Evolutionary conservation across 305 asterid genomes (phyloP), one percentile per base, ranked within the genome.

Genomic region (Solanum hybrid): DNA sequence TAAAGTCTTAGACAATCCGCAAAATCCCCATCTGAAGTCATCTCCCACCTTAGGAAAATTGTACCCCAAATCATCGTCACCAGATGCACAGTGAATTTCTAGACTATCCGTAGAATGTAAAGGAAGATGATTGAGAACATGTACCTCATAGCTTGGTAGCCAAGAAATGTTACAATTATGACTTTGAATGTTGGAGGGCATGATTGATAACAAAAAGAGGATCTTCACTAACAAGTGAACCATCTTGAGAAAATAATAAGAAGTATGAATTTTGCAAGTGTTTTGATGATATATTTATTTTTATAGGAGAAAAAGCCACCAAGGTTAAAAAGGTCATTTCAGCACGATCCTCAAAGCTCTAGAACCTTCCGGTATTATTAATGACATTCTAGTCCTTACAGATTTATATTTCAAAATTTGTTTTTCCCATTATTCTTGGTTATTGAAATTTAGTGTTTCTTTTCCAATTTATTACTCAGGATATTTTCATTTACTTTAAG

Each of bases 161-260:
- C 3, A 46, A 14, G 22, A 2, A 46, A 14, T 2, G 0, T 1
- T 1, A 14, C 64, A 46, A 5, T 46, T 3, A 46, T 46, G 1
- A 46, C 8, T 46, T 46, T 46, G 64, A 46, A 16, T 46, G 22
- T 46, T 46, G 64, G 2, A 46, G 64, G 64, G 64, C 64, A 46
- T 46, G 64, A 46, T 46, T 14, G 5, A 46, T 46, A 46, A 46
- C 8, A 46, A 46, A 46, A 46, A 5, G 22, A 46, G 64, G 2
- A 46, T 46, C 22, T 46, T 46, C 64, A 46, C 22, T 14, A 46
- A 46, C 20, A 46, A 46, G 64, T 46, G 64, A 14, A 46, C 64
- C 64, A 46, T 46, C 7, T 46, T 46, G 64, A 46, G 22, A 46
- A 46, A 46, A 46, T 46, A 46, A 14, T 14, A 46, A 46, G 64